Conservation (phyloP, 2,329 filamentous ascomycete genomes). For the Juglanconis oblonga region DNA sequence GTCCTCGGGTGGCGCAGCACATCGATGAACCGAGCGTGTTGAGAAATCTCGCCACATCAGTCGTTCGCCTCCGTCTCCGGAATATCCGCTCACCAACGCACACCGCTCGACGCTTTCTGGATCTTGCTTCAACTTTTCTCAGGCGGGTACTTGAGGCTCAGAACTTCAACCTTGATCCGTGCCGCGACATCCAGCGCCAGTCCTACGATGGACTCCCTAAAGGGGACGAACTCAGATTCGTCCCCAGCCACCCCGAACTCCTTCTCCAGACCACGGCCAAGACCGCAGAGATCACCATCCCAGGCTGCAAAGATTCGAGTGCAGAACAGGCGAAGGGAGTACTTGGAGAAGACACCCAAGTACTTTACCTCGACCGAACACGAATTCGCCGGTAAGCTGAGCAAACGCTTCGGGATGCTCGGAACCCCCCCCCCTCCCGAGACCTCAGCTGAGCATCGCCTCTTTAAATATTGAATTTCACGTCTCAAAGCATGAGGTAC, state of each 20-base stretch:
- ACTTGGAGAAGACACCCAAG: slow-evolving; percentile 67
- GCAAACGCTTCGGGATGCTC: too few relatives aligned
- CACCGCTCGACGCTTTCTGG: not conserved
- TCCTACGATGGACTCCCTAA: not conserved
- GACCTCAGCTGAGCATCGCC: not conserved
- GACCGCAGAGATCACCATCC: slow-evolving; percentile 40
- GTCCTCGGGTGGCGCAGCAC: not conserved
- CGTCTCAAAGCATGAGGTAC: not conserved
- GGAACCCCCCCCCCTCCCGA: not conserved
- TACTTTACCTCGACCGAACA: slow-evolving; percentile 63
- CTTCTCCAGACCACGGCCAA: slow-evolving; percentile 40
- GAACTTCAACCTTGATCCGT: not conserved
- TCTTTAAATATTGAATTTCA: too few relatives aligned
- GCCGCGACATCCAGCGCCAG: not conserved
- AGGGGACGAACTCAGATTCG: not conserved
- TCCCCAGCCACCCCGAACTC: slow-evolving; percentile 6
- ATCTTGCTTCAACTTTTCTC: too few relatives aligned
- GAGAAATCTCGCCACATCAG: not conserved
- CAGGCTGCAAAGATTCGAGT: slow-evolving; percentile 48
- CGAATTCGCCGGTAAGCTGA: slow-evolving; percentile 47
- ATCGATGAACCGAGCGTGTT: not conserved
- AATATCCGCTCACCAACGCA: not conserved
- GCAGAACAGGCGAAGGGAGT: slow-evolving; percentile 77
- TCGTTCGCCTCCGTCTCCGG: too few relatives aligned
- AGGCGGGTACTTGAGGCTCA: too few relatives aligned